These are phyloP conservation scores for Pigoraptor vietnamica DNA, from an alignment of 78 protist species.

Conservation along the genomic window DNA sequence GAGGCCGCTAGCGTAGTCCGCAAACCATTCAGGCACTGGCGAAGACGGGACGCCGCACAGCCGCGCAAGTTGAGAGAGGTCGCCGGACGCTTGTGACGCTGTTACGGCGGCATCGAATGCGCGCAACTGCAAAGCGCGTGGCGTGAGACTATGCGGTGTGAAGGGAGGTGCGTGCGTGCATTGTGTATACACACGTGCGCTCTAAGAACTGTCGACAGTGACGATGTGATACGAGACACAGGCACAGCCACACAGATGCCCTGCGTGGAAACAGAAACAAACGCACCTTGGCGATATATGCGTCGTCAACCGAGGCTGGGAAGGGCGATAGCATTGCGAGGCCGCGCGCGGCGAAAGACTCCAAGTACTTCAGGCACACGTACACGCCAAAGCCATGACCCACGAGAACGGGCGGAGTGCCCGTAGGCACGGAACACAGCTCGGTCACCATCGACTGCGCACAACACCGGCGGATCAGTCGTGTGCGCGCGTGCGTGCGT, in stretches of 20 bases:
- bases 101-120: neutral
- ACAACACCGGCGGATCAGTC: too few species aligned
- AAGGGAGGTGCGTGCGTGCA: too few species aligned
- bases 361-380: neutral
- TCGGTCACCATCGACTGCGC: neutral
- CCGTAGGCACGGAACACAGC: neutral
- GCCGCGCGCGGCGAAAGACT: neutral
- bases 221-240: too few species aligned
- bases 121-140: too few species aligned
- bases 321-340: neutral
- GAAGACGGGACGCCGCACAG: neutral
- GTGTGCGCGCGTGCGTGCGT: neutral
- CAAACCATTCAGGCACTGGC: neutral
- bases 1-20: neutral
- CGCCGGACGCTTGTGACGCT: neutral
- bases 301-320: neutral
- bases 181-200: too few species aligned
- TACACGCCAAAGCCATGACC: neutral
- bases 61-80: neutral
- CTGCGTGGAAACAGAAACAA: neutral
- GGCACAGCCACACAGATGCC: neutral
- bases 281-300: neutral
- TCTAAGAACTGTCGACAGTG: too few species aligned
- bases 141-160: too few species aligned
- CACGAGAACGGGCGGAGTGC: neutral